phyloP scores from a whole-genome alignment of 768 basidiomycete species.

The Hygrocybe coccinea region DNA sequence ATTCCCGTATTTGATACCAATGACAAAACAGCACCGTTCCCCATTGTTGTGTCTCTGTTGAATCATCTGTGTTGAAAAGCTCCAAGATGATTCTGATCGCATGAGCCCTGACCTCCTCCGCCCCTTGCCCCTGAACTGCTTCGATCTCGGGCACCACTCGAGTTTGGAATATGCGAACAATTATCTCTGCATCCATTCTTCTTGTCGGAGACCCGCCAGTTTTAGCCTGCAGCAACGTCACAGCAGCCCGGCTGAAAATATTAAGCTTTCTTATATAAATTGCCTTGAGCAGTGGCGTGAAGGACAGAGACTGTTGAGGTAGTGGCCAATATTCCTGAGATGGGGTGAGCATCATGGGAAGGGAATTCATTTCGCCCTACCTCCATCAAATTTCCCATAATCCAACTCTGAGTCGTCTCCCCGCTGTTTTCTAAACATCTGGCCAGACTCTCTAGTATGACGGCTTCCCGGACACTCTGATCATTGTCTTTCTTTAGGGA shows the following conservation, averaged over 20 bases:
- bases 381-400: conserved; percentile 46
- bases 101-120: conserved; percentile 33
- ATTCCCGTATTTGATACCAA: conserved; percentile 40
- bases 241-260: conserved; percentile 32
- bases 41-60: conserved; percentile 28
- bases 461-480: conserved; percentile 28
- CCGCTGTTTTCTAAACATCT: conserved; percentile 49
- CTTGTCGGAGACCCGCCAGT: conserved; percentile 12
- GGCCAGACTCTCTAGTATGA: conserved; percentile 46
- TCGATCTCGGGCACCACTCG: conserved; percentile 42
- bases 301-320: conserved; percentile 24
- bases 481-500: conserved; percentile 35
- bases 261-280: conserved; percentile 48
- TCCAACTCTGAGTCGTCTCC: conserved; percentile 44
- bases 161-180: conserved; percentile 27
- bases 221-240: conserved; percentile 25
- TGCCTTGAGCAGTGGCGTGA: conserved; percentile 43
- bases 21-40: conserved; percentile 26
- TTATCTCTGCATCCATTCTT: conserved; percentile 10
- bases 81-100: conserved; percentile 44
- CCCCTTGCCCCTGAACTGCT: conserved; percentile 27
- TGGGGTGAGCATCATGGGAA: conserved; percentile 3
- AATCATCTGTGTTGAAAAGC: conserved; percentile 27
- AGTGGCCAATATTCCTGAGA: conserved; percentile 48
- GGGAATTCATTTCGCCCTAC: conserved; percentile 27